A percentile compares a stretch with the other conserved stretches of the same genome.
phyloP scores from a whole-genome alignment of 2,329 filamentous ascomycete species.

The Metarhizium robertsii region DNA sequence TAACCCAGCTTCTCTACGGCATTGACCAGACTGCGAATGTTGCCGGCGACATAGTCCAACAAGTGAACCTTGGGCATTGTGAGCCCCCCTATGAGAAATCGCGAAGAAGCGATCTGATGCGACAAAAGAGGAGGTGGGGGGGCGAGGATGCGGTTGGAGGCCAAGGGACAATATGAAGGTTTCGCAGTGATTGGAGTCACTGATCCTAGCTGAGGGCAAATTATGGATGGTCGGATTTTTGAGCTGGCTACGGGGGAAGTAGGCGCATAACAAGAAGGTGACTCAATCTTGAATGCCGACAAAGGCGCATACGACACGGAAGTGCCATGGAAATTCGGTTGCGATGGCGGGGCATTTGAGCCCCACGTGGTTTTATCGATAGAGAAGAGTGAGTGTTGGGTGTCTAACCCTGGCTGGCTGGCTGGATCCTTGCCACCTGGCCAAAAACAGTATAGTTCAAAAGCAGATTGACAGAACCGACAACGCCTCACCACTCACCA shows the following conservation, averaged over 20 bases:
- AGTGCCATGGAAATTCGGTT: slow-evolving; percentile 5
- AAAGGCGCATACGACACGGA: not conserved
- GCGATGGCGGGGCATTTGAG: slow-evolving; percentile 16
- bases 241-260: not conserved
- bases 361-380: not conserved
- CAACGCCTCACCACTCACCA: too few species aligned
- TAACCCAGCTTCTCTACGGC: slow-evolving; percentile 95
- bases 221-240: not conserved
- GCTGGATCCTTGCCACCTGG: not conserved
- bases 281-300: slow-evolving; percentile 1
- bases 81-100: slow-evolving; percentile 5
- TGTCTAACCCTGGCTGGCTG: not conserved
- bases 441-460: not conserved
- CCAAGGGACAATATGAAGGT: too few species aligned
- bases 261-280: not conserved
- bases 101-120: not conserved
- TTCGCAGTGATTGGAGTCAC: too few species aligned
- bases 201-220: too few species aligned
- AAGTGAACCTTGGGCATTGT: slow-evolving; percentile 71
- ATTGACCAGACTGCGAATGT: slow-evolving; percentile 91
- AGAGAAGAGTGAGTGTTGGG: not conserved
- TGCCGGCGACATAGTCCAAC: slow-evolving; percentile 87
- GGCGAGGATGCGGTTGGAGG: not conserved
- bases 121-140: not conserved
- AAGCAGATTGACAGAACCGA: too few species aligned